These are phyloP conservation scores for Amylocarpus encephaloides DNA, from an alignment of 2,329 filamentous ascomycete genomes.

Conservation along the genomic window DNA sequence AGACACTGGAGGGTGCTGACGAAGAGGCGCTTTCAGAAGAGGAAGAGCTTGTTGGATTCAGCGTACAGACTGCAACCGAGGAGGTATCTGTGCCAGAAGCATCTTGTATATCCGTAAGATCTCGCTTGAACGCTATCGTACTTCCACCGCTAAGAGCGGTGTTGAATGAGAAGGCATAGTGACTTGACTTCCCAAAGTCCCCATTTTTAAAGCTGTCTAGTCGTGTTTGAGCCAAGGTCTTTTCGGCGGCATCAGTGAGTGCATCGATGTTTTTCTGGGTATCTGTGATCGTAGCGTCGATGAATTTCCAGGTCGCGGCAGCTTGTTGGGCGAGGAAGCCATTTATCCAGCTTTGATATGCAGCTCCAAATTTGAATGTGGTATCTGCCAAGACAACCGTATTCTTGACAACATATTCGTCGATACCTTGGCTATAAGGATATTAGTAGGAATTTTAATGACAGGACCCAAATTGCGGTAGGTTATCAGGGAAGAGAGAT, in stretches of 20 bases:
- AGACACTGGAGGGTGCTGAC: too few relatives aligned
- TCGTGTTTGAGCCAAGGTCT: not conserved
- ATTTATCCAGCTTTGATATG: not conserved
- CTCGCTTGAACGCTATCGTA: too few relatives aligned
- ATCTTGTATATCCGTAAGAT: too few relatives aligned
- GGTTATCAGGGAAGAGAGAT: not conserved
- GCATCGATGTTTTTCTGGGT: not conserved
- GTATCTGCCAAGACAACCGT: not conserved
- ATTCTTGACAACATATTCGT: not conserved
- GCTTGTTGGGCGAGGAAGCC: not conserved
- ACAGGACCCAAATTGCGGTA: too few relatives aligned
- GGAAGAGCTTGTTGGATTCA: too few relatives aligned
- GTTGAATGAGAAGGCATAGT: too few relatives aligned
- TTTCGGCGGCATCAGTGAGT: not conserved
- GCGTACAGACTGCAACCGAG: too few relatives aligned
- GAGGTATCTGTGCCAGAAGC: too few relatives aligned
- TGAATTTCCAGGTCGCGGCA: not conserved
- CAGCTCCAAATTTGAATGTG: not conserved
- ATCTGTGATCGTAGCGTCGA: not conserved
- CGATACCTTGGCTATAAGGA: too few relatives aligned
- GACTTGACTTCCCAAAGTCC: not conserved
- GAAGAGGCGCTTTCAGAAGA: too few relatives aligned
- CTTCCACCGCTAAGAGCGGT: too few relatives aligned
- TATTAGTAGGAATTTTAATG: too few relatives aligned
- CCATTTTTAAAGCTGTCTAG: constrained; percentile 1